Conservation (phyloP, 176 grass and related monocot species). For the Carex cristatella region DNA sequence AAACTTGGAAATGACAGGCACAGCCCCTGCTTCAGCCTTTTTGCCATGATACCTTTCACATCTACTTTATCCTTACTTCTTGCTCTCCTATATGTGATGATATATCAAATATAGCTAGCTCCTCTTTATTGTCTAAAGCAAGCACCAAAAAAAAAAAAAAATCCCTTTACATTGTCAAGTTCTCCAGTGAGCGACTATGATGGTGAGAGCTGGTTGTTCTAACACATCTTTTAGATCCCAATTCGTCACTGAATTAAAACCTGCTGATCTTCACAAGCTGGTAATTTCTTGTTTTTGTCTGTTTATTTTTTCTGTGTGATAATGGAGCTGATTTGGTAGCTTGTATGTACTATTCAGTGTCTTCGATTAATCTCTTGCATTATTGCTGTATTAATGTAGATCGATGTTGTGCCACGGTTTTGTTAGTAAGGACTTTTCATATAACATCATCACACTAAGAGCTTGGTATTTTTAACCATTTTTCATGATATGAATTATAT, state of each 20-base stretch:
- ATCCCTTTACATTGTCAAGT: too few species aligned
- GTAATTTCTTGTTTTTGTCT: neutral
- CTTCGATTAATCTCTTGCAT: neutral
- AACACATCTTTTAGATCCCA: constrained; percentile 1
- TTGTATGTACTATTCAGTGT: neutral
- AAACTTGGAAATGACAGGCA: neutral
- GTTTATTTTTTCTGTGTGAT: neutral
- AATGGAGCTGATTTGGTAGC: neutral
- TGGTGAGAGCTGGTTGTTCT: constrained; percentile 10
- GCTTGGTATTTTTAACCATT: neutral
- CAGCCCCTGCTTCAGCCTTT: neutral
- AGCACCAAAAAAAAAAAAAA: neutral
- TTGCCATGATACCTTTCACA: neutral
- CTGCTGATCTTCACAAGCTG: constrained; percentile 9
- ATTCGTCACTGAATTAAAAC: neutral
- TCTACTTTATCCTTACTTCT: neutral
- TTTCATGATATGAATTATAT: neutral
- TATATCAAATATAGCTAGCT: neutral
- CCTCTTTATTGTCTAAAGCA: neutral
- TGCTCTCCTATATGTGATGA: neutral
- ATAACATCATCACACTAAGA: neutral
- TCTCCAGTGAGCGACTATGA: neutral
- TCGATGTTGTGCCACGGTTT: neutral
- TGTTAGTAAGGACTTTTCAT: neutral
- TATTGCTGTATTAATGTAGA: neutral